phyloP scores from a whole-genome alignment of 2,329 filamentous ascomycete species.

The Aspergillus ochraceus region DNA sequence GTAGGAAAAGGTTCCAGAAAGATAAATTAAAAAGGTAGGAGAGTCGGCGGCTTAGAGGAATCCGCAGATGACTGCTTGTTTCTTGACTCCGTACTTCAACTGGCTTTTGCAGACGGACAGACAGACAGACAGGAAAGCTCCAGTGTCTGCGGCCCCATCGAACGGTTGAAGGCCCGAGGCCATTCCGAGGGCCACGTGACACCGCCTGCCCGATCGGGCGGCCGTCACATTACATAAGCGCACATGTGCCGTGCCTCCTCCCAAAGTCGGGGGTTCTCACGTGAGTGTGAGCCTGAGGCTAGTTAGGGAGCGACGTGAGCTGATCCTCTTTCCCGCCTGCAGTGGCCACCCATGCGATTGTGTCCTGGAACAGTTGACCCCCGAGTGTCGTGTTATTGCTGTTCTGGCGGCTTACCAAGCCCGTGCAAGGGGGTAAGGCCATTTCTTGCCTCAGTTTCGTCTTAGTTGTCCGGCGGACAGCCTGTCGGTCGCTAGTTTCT shows the following conservation, averaged over 20 bases:
- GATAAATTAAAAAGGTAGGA: not conserved
- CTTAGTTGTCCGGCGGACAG: constrained; percentile 22
- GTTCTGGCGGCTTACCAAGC: constrained; percentile 27
- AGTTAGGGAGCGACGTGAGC: constrained; percentile 17
- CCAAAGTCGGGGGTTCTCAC: constrained; percentile 5
- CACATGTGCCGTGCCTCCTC: constrained; percentile 4
- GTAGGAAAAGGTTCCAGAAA: not conserved
- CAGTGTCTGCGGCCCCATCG: not conserved
- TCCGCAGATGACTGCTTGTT: constrained; percentile 1
- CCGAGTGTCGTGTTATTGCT: constrained; percentile 21
- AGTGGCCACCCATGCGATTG: constrained; percentile 27
- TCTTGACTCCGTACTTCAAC: not conserved
- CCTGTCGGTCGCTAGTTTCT: constrained; percentile 27
- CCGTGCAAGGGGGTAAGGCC: constrained; percentile 31
- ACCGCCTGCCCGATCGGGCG: constrained; percentile 13
- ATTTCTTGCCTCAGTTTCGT: constrained; percentile 29
- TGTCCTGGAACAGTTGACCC: constrained; percentile 22
- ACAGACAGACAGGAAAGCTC: not conserved
- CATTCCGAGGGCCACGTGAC: constrained; percentile 11
- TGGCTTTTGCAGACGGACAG: not conserved
- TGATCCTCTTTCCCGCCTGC: constrained; percentile 24
- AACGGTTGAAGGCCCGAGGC: not conserved
- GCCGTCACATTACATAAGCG: constrained; percentile 1
- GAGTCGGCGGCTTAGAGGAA: not conserved
- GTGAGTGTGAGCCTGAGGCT: constrained; percentile 20